These are phyloP conservation scores for Scytalidium lignicola DNA, from an alignment of 2,329 filamentous ascomycete species.

Conservation along the genomic window DNA sequence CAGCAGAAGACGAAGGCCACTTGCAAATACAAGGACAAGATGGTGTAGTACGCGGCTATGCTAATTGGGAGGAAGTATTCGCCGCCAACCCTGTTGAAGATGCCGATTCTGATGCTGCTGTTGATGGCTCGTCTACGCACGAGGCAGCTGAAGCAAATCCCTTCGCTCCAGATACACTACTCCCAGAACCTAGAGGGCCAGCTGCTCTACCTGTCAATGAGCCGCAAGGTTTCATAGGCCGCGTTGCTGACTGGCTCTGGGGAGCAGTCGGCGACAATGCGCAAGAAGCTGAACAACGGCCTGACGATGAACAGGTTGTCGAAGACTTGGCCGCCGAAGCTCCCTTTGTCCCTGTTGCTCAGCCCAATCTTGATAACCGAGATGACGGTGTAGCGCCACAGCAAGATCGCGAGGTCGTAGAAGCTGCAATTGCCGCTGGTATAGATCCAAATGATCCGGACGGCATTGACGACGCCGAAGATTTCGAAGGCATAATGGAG, in stretches of 20 bases:
- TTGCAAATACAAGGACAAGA: conserved; percentile 15
- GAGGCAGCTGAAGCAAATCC: conserved; percentile 8
- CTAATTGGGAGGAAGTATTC: conserved; percentile 17
- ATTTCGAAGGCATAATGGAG: conserved; percentile 93
- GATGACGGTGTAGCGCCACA: conserved; percentile 16
- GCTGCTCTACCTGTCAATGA: conserved; percentile 11
- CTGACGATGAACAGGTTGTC: conserved; percentile 55
- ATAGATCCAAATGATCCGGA: conserved; percentile 73
- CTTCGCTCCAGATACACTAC: conserved; percentile 33
- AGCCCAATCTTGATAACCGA: conserved; percentile 22
- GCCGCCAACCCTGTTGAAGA: conserved; percentile 14
- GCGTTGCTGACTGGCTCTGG: conserved; percentile 58
- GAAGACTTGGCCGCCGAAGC: conserved; percentile 55
- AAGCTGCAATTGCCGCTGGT: conserved; percentile 60
- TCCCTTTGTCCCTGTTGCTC: conserved; percentile 48
- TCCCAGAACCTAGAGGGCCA: conserved; percentile 12
- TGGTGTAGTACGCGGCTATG: conserved; percentile 9
- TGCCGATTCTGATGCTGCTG: conserved; percentile 6
- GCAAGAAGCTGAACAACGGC: conserved; percentile 36
- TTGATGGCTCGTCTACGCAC: neutral
- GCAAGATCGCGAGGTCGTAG: conserved; percentile 55
- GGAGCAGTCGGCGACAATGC: conserved; percentile 42
- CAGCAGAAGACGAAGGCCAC: conserved; percentile 1
- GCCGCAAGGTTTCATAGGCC: conserved; percentile 35
- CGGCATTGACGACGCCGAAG: conserved; percentile 80